phyloP scores from a whole-genome alignment of 345 rosid species.

The Psidium guajava region DNA sequence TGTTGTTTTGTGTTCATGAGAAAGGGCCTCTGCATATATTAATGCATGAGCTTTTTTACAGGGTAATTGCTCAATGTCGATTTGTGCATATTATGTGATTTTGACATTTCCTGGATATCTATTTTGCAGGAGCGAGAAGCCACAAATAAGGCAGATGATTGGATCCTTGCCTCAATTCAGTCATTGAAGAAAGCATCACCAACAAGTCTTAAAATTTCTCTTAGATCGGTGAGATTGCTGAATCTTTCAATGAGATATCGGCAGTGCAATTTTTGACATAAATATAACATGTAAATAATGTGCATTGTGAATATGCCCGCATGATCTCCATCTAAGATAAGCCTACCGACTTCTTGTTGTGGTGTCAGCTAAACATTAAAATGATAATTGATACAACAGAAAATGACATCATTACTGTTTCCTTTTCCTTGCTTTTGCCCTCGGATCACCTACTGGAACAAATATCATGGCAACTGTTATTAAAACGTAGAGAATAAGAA shows the following conservation, averaged over 20 bases:
- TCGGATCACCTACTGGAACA: neutral
- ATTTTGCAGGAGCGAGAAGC: conserved; percentile 48
- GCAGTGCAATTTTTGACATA: neutral
- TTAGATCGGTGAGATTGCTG: conserved; percentile 41
- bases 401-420: neutral
- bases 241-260: neutral
- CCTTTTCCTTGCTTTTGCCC: neutral
- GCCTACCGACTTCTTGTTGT: neutral
- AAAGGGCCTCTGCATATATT: neutral
- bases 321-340: neutral
- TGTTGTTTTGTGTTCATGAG: neutral
- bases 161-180: conserved; percentile 45
- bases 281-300: neutral
- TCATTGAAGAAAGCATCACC: conserved; percentile 71
- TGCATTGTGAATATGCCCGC: neutral
- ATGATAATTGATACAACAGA: no score
- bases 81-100: neutral
- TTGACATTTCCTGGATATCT: neutral
- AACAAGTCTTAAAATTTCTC: conserved; percentile 78
- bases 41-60: neutral
- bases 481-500: neutral
- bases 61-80: neutral
- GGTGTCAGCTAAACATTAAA: neutral
- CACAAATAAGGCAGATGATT: conserved; percentile 22
- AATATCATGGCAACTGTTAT: neutral